Evolutionary conservation across 495 filamentous ascomycete species (phyloP).

Genomic region (Acidomyces sp.): DNA sequence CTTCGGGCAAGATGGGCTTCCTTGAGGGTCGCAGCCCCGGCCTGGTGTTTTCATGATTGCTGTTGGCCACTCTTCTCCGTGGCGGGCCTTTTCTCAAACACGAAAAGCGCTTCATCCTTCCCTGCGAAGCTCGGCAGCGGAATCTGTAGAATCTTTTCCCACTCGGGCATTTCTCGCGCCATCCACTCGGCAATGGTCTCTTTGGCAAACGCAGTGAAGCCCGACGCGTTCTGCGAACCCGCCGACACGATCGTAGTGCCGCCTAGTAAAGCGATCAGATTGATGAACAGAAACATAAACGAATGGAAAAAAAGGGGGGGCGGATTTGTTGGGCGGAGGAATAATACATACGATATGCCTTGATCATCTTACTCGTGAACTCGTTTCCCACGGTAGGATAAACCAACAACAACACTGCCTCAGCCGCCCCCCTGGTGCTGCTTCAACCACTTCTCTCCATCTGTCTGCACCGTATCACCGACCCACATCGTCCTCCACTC

Average conservation of each 20-base stretch:
- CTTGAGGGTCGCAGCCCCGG: no score
- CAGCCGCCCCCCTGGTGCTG: constrained; percentile 28
- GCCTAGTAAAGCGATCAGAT: no score
- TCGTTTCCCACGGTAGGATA: constrained; percentile 45
- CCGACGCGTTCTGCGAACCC: constrained; percentile 50
- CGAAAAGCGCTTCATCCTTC: constrained; percentile 33
- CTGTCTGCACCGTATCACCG: constrained; percentile 37
- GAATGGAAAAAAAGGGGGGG: no score
- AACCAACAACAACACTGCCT: constrained; percentile 43
- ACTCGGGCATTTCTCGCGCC: constrained; percentile 29
- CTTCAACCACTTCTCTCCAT: constrained; percentile 36
- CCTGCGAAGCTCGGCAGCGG: constrained; percentile 33
- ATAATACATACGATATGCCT: constrained; percentile 29
- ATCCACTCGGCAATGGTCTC: constrained; percentile 45
- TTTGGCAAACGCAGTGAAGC: constrained; percentile 48
- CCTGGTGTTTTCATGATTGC: no score
- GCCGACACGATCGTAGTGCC: constrained; percentile 46
- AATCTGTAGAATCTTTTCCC: constrained; percentile 23
- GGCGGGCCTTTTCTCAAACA: constrained; percentile 31
- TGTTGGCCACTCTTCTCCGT: no score
- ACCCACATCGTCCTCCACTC: constrained; percentile 47
- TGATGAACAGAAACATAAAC: no score
- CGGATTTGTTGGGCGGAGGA: background rate
- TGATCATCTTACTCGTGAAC: constrained; percentile 42
- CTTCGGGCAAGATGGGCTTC: no score